phyloP scores from a whole-genome alignment of 2,329 filamentous ascomycete species.

The Samsoniella hepiali region DNA sequence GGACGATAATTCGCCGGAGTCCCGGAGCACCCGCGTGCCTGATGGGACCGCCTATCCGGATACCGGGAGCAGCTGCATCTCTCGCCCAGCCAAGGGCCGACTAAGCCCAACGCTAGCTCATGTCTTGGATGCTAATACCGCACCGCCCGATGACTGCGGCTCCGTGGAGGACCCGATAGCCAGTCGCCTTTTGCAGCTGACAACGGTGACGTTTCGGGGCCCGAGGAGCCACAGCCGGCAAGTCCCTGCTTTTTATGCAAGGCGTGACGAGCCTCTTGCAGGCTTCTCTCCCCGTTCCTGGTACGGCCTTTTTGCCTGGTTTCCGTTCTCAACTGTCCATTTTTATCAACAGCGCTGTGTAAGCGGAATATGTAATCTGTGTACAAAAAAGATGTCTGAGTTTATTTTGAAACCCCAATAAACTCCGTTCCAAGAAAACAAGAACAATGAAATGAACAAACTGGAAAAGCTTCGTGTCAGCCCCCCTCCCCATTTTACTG shows the following conservation, averaged over 20 bases:
- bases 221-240: not conserved
- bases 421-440: constrained; percentile 26
- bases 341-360: not conserved
- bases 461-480: not conserved
- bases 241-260: not conserved
- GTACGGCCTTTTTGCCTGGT: not conserved
- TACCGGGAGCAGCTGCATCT: not conserved
- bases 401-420: constrained; percentile 9
- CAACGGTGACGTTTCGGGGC: constrained; percentile 11
- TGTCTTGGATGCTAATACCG: not conserved
- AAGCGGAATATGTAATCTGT: not conserved
- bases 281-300: not conserved
- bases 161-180: constrained; percentile 2
- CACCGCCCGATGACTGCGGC: constrained; percentile 7
- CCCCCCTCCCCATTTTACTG: constrained; percentile 52
- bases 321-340: not conserved
- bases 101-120: not conserved
- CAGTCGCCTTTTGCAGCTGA: not conserved
- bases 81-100: not conserved
- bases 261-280: not conserved
- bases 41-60: not conserved
- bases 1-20: constrained; percentile 18
- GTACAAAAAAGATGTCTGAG: not conserved
- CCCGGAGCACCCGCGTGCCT: not conserved
- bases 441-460: not conserved